Percentiles rank a stretch among this genome's conserved stretches.
Evolutionary conservation across 2,329 filamentous ascomycete genomes (phyloP).

Genomic region (Pseudogymnoascus sp.): DNA sequence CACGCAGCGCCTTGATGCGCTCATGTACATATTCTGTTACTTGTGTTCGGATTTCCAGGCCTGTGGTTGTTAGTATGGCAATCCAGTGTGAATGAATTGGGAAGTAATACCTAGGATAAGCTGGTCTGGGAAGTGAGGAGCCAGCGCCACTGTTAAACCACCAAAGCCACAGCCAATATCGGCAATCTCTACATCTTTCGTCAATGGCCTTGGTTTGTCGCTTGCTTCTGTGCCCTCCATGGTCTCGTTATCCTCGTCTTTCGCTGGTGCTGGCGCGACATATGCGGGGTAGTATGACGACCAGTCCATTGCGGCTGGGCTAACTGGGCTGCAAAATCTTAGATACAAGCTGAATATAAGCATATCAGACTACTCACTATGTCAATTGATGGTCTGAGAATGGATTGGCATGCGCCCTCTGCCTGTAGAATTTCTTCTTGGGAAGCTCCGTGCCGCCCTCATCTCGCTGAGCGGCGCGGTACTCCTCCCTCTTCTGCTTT

Average conservation of each 20-base stretch:
- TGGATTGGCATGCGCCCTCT: constrained; percentile 94
- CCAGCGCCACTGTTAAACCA: constrained; percentile 78
- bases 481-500: constrained; percentile 59
- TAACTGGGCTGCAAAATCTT: constrained; percentile 55
- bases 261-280: constrained; percentile 37
- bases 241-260: constrained; percentile 26
- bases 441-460: constrained; percentile 52
- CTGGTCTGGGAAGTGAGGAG: constrained; percentile 72
- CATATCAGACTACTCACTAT: constrained; percentile 57
- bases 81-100: neutral
- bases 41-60: constrained; percentile 85
- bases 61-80: constrained; percentile 36
- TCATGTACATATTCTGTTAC: constrained; percentile 89
- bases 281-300: constrained; percentile 73
- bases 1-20: constrained; percentile 73
- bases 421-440: constrained; percentile 92
- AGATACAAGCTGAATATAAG: constrained; percentile 9
- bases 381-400: constrained; percentile 88
- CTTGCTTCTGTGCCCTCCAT: constrained; percentile 17
- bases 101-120: constrained; percentile 64
- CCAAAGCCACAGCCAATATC: constrained; percentile 98
- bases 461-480: constrained; percentile 49
- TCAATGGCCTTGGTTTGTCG: constrained; percentile 35
- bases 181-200: constrained; percentile 77
- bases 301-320: constrained; percentile 88